Evolutionary conservation across 805 yeast genomes (phyloP), one percentile per base, ranked within the genome.

Genomic region (Lipomyces chichibuensis): DNA sequence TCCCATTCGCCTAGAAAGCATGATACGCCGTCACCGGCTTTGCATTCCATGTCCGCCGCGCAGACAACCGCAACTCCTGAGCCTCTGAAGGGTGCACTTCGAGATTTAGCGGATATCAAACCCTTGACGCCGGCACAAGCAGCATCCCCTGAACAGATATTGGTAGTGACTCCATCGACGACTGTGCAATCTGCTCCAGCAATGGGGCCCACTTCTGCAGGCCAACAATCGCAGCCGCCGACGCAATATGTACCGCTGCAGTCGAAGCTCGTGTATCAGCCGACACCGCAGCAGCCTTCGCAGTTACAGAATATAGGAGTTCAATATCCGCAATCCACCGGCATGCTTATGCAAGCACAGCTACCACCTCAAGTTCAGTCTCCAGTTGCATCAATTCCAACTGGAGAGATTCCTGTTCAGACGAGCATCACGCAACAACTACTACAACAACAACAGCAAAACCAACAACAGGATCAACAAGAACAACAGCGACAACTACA

Each of bases 171-270:
- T 66, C n/a, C 66, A 53, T 61, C 74, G 29, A 52, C 55, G 17
- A 9, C 29, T 14, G 58, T 27, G 55, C 58, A 39, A n/a, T 13
- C 64, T 5, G 52, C 57, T 14, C 54, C 67, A n/a, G 56, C 57
- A 8, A 53, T 57, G 23, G 52, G 53, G 39, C 61, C 71, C 6
- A 59, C 66, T 23, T 33, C 55, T 53, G 68, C 72, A 3, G 69
- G 71, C 33, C 65, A 64, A 54, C 69, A 54, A 49, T 82, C 82
- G 35, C 79, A 75, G 64, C 72, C 77, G 2, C 81, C 77, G 63
- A 66, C 74, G 23, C 71, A 68, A 33, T 68, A 67, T 25, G 63
- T 57, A 27, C 72, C 67, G 49, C 70, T 37, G 65, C 74, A 68
- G 55, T 62, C 71, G 39, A 56, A 65, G 59, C 32, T 63, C 23